These are phyloP conservation scores for Inonotus hispidus DNA, from an alignment of 1,284 basidiomycete species.

Conservation along the genomic window DNA sequence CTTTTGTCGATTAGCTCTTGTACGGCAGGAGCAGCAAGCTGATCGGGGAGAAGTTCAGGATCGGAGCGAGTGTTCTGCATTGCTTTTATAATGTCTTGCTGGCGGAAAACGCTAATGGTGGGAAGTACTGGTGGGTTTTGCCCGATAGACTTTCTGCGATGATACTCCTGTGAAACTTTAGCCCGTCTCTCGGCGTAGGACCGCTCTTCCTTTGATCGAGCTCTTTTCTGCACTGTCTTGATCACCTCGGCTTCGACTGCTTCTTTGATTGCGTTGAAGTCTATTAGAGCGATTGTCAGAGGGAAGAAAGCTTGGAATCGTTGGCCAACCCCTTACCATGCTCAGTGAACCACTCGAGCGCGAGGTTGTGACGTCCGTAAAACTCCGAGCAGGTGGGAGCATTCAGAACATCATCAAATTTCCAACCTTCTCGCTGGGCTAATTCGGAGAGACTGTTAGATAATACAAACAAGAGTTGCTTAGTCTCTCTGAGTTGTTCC, in stretches of 20 bases:
- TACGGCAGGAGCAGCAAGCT: constrained; percentile 29
- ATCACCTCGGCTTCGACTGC: constrained; percentile 32
- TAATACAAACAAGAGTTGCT: background rate
- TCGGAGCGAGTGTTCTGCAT: constrained; percentile 28
- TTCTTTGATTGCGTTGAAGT: constrained; percentile 23
- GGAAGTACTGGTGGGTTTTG: constrained; percentile 30
- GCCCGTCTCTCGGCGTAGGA: constrained; percentile 22
- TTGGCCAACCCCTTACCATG: constrained; percentile 27
- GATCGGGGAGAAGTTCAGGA: constrained; percentile 18
- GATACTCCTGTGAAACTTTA: constrained; percentile 31
- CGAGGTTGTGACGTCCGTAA: constrained; percentile 28
- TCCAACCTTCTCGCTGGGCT: constrained; percentile 36
- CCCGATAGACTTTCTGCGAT: constrained; percentile 27
- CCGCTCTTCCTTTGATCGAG: constrained; percentile 26
- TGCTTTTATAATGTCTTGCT: constrained; percentile 36
- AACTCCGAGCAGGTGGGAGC: constrained; percentile 33
- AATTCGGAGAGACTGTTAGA: constrained; percentile 30
- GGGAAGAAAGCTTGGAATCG: no score
- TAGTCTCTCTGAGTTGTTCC: background rate
- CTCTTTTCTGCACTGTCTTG: constrained; percentile 23
- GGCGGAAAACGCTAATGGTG: constrained; percentile 38
- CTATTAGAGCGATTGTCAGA: constrained; percentile 21
- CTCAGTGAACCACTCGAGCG: constrained; percentile 31
- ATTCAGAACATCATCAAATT: constrained; percentile 31
- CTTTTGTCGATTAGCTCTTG: constrained; percentile 35